phyloP scores from a whole-genome alignment of 352 stramenopile species.

The Pythium folliculosum region DNA sequence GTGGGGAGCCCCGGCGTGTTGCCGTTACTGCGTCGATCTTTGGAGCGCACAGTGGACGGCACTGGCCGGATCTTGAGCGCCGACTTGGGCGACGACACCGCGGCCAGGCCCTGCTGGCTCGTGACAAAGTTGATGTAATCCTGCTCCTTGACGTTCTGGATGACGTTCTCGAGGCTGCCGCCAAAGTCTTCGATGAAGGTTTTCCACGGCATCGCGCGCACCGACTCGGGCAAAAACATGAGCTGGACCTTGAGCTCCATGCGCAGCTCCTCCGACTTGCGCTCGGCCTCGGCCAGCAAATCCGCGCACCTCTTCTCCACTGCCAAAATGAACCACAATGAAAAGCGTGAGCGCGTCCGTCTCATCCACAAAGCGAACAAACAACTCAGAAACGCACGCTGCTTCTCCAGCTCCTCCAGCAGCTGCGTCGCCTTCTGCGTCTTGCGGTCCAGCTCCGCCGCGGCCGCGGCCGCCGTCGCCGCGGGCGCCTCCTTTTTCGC shows the following conservation, averaged over 20 bases:
- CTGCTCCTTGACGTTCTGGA: conserved; percentile 56
- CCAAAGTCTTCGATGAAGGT: conserved; percentile 81
- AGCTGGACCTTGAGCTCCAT: conserved; percentile 83
- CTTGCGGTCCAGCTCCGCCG: conserved; percentile 40
- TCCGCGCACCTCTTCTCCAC: conserved; percentile 70
- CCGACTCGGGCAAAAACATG: conserved; percentile 67
- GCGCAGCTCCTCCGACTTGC: conserved; percentile 60
- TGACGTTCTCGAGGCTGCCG: conserved; percentile 70
- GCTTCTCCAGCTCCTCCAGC: conserved; percentile 61
- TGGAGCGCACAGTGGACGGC: conserved; percentile 34
- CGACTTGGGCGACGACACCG: conserved; percentile 27
- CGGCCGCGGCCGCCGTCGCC: conserved; percentile 20
- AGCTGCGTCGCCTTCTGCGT: conserved; percentile 42
- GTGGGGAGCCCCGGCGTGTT: conserved; percentile 22
- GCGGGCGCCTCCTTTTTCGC: conserved; percentile 22
- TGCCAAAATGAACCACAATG: conserved; percentile 22
- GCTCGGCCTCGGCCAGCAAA: conserved; percentile 50
- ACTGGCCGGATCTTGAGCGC: conserved; percentile 34
- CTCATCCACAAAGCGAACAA: neutral
- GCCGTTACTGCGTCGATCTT: conserved; percentile 31
- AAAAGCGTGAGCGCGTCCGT: neutral
- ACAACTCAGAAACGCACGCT: conserved; percentile 36
- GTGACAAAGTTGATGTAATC: conserved; percentile 34
- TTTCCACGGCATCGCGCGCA: conserved; percentile 79
- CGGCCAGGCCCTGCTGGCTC: conserved; percentile 28